Percentiles rank a stretch among this genome's conserved stretches.
These are phyloP conservation scores for Penicillium sumatraense DNA, from an alignment of 2,329 filamentous ascomycete species.

Conservation along the genomic window DNA sequence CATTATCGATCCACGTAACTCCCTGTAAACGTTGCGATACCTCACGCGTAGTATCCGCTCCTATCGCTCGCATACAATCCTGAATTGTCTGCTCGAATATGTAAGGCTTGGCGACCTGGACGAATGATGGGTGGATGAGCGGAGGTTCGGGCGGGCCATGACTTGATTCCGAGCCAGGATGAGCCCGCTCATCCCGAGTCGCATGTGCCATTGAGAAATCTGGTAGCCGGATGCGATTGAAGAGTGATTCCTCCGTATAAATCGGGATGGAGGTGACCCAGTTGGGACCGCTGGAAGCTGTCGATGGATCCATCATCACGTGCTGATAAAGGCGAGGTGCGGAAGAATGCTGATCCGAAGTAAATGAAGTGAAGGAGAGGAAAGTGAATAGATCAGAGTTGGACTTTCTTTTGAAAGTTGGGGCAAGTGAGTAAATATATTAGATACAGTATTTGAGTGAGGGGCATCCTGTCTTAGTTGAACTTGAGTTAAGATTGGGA, in stretches of 20 bases:
- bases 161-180: conserved; percentile 15
- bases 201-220: conserved; percentile 26
- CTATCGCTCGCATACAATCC: conserved; percentile 69
- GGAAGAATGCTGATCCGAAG: conserved; percentile 13
- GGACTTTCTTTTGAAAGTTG: too few species aligned
- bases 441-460: too few species aligned
- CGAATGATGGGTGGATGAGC: conserved; percentile 65
- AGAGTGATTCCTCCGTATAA: not conserved
- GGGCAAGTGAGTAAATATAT: too few species aligned
- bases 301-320: conserved; percentile 16
- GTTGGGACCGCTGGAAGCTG: not conserved
- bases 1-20: conserved; percentile 84
- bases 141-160: conserved; percentile 27
- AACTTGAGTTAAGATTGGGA: too few species aligned
- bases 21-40: conserved; percentile 82
- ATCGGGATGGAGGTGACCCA: not conserved
- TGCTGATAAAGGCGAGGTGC: conserved; percentile 8
- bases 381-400: too few species aligned
- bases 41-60: conserved; percentile 77
- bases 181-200: conserved; percentile 21
- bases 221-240: not conserved
- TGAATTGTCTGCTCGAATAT: conserved; percentile 81
- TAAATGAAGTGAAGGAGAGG: not conserved
- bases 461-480: too few species aligned
- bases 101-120: conserved; percentile 73